A percentile compares a stretch with the other conserved stretches of the same genome.
Conservation (phyloP, 225 moss, liverwort and hornwort genomes). For the Straminergon stramineum region DNA sequence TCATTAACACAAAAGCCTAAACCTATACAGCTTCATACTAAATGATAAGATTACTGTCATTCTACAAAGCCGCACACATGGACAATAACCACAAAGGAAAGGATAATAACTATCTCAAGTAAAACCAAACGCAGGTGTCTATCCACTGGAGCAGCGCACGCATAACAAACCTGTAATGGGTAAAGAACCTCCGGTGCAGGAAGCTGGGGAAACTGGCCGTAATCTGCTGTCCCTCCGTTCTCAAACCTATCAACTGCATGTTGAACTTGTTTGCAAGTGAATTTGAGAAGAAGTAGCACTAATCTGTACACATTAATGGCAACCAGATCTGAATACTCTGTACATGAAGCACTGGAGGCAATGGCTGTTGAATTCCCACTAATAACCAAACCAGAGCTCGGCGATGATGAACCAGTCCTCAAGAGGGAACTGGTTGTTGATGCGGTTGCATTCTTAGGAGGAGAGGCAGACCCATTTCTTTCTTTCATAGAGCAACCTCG, state of each 20-base stretch:
- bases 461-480: constrained; percentile 7
- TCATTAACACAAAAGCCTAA: neutral
- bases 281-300: constrained; percentile 71
- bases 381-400: constrained; percentile 17
- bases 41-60: neutral
- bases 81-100: neutral
- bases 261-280: constrained; percentile 72
- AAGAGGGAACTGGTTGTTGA: constrained; percentile 24
- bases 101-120: neutral
- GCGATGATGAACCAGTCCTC: constrained; percentile 34
- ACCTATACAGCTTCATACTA: neutral
- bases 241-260: constrained; percentile 70
- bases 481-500: constrained; percentile 54
- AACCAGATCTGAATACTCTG: constrained; percentile 89
- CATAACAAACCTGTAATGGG: constrained; percentile 53
- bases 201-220: constrained; percentile 68
- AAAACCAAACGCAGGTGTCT: neutral
- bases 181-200: constrained; percentile 93
- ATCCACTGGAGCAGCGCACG: neutral
- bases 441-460: constrained; percentile 17
- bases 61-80: neutral
- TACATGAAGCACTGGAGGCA: constrained; percentile 23
- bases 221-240: constrained; percentile 60
- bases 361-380: constrained; percentile 31
- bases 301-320: constrained; percentile 87